These are phyloP conservation scores for Solanum aculeatissimum DNA, from an alignment of 305 asterid genomes.

Conservation along the genomic window DNA sequence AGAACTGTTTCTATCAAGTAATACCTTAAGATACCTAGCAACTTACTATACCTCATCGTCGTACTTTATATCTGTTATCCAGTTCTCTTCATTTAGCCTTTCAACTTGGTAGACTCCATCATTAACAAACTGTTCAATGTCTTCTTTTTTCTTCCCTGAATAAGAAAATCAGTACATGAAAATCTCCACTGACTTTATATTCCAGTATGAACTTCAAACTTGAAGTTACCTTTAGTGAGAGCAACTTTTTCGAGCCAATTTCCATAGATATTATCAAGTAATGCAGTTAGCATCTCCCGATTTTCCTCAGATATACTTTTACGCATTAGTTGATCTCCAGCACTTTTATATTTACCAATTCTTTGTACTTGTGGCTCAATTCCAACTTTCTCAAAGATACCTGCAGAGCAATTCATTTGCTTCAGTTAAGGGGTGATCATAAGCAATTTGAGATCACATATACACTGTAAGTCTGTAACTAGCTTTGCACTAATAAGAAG, in stretches of 20 bases:
- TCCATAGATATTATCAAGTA: conserved; percentile 78
- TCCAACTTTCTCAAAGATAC: conserved; percentile 92
- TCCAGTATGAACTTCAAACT: background rate
- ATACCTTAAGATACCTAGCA: conserved; percentile 4
- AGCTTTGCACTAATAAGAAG: background rate
- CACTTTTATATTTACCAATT: conserved; percentile 96
- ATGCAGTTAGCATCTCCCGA: conserved; percentile 84
- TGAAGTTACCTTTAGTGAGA: conserved; percentile 47
- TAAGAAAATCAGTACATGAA: conserved; percentile 1
- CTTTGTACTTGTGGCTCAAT: conserved; percentile 91
- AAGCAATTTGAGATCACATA: background rate
- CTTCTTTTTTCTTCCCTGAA: conserved; percentile 78
- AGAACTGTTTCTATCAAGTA: background rate
- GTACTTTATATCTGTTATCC: conserved; percentile 94
- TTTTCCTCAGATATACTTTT: conserved; percentile 81
- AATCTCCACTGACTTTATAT: background rate
- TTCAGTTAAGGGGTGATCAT: conserved; percentile 14
- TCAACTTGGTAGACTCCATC: conserved; percentile 86
- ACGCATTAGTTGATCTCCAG: conserved; percentile 86
- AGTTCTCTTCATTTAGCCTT: conserved; percentile 80
- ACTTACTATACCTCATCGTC: conserved; percentile 81
- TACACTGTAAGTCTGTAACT: background rate
- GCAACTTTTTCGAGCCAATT: conserved; percentile 82
- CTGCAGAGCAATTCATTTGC: conserved; percentile 31
- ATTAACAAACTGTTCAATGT: conserved; percentile 66